Evolutionary conservation across 352 stramenopile species (phyloP), one percentile per base, ranked within the genome.

Genomic region (Phytophthora vignae): DNA sequence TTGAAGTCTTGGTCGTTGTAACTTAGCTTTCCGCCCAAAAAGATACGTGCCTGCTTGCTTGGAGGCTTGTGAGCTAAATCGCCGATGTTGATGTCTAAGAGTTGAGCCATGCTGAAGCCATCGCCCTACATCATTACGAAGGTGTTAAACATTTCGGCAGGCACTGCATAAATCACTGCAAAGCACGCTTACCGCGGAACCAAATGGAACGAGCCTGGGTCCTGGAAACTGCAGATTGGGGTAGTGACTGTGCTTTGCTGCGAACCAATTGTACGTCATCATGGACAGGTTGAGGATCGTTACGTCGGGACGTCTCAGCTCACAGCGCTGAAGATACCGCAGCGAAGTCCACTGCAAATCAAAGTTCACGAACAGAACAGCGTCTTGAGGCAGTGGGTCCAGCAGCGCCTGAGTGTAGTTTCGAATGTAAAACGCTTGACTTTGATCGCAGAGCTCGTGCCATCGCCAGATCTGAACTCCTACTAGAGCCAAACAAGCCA

Each of bases 261-360:
- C 44, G 73, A 93, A 94, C 92, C 93, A 98, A 11, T 61, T 53
- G 64, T 92, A 97, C 5, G 80, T 94, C 86, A 98, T 96, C 94
- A 98, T 98, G 3, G 87, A 94, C 27, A 98, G 76, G 55, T 98
- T 95, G 6, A 98, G 78, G 38, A 90, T 73, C 19, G 77, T 96
- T 9, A 98, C 74, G 71, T 99, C 93, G 1, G 76, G 59, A 1
- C 81, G 74, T 42, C 60, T 61, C 2, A 77, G 63, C 75, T 98
- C 93, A 61, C 96, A 99, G 33, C 90, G 79, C 69, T 98, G 92
- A 27, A 98, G 66, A 64, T 99, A 99, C 44, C 96, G 74, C 31
- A 98, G 54, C 27, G 88, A 85, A 1, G 94, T 98, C 92, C 93
- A 98, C 61, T 98, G 90, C 50, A 97, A 77, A 65, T 98, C 94